phyloP scores from a whole-genome alignment of 495 filamentous ascomycete genomes.

The Trichoderma asperelloides region DNA sequence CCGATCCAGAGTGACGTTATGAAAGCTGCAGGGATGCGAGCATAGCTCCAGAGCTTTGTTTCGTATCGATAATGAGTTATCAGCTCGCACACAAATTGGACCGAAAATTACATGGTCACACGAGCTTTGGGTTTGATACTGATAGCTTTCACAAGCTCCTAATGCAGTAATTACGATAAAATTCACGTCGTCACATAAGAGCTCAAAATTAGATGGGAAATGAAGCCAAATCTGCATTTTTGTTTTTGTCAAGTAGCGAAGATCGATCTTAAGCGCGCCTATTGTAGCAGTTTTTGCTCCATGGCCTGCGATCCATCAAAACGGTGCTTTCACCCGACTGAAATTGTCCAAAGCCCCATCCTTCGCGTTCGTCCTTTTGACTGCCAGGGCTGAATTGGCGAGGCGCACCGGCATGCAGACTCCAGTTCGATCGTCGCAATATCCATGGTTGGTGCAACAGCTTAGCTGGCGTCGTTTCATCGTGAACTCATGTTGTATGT shows the following conservation, averaged over 20 bases:
- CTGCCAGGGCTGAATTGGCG: background rate
- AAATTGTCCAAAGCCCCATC: background rate
- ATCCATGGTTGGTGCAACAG: background rate
- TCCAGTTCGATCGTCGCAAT: background rate
- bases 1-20: too few relatives aligned
- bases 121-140: background rate
- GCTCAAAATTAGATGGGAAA: background rate
- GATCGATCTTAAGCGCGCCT: background rate
- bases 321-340: background rate
- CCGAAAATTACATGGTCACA: background rate
- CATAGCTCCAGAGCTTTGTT: background rate
- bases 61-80: background rate
- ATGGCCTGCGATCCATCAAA: background rate
- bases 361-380: background rate
- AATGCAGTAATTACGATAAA: background rate
- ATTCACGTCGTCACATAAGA: background rate
- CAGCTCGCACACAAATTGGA: background rate
- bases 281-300: background rate
- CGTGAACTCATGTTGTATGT: conserved; percentile 3
- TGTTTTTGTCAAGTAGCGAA: background rate
- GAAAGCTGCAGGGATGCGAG: background rate
- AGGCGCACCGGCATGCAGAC: background rate
- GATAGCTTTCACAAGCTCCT: background rate
- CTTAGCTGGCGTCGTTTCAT: background rate
- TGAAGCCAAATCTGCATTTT: conserved; percentile 2